A percentile compares a stretch with the other conserved stretches of the same genome.
phyloP scores from a whole-genome alignment of 2,329 filamentous ascomycete species.

The Dryadomyces quercus-mongolicae region DNA sequence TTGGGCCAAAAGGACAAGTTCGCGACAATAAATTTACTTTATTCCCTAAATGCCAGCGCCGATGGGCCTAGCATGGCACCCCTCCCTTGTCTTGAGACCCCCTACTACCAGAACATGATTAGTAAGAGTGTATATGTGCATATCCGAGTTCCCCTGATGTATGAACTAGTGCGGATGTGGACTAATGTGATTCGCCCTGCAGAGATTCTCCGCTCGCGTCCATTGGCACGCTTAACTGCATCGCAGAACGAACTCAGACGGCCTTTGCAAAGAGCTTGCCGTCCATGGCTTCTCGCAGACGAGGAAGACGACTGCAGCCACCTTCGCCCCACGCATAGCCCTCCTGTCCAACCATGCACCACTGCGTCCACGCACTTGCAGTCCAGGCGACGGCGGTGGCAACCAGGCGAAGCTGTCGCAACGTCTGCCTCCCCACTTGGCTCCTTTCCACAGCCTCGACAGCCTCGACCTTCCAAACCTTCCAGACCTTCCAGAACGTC shows the following conservation, averaged over 20 bases:
- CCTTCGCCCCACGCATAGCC: background rate
- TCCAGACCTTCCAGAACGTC: background rate
- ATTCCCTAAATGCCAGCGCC: background rate
- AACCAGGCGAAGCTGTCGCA: conserved; percentile 1
- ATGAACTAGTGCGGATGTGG: background rate
- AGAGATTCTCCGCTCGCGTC: background rate
- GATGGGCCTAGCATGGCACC: background rate
- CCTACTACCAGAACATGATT: background rate
- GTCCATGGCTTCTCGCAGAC: background rate
- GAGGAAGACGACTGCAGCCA: background rate
- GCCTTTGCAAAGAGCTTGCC: too few relatives aligned
- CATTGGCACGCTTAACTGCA: background rate
- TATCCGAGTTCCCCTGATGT: background rate
- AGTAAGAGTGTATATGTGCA: background rate
- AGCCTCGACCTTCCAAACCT: background rate
- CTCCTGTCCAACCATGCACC: background rate
- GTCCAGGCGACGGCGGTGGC: background rate
- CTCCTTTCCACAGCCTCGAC: background rate
- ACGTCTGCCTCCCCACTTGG: background rate
- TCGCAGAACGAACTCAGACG: background rate
- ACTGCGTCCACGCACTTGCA: background rate
- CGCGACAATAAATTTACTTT: conserved; percentile 9
- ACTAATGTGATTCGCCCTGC: background rate
- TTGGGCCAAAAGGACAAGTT: conserved; percentile 11
- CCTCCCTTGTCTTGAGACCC: background rate